Percentiles rank a stretch among this genome's conserved stretches.
phyloP scores from a whole-genome alignment of 2,329 filamentous ascomycete genomes.

The Alternaria panax region DNA sequence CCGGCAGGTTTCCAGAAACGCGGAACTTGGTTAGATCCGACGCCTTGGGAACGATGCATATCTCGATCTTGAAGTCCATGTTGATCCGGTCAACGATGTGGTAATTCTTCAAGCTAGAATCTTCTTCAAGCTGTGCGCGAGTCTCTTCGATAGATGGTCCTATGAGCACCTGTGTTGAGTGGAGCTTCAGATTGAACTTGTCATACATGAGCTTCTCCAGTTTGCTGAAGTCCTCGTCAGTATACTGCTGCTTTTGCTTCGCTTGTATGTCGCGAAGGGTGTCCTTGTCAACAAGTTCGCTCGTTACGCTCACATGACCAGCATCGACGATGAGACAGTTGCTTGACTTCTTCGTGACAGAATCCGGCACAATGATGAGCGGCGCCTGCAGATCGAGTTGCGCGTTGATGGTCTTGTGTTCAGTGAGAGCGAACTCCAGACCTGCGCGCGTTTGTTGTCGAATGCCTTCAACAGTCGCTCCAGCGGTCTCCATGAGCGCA shows the following conservation, averaged over 20 bases:
- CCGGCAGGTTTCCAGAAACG: constrained; percentile 88
- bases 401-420: constrained; percentile 97
- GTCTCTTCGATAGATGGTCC: constrained; percentile 92
- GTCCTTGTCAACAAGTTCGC: constrained; percentile 90
- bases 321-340: constrained; percentile 95
- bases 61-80: constrained; percentile 94
- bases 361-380: constrained; percentile 94
- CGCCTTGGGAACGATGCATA: constrained; percentile 95
- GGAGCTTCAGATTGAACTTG: constrained; percentile 90
- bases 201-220: constrained; percentile 97
- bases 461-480: constrained; percentile 92
- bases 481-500: constrained; percentile 92
- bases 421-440: constrained; percentile 93
- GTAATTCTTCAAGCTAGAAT: constrained; percentile 72
- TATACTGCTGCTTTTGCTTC: constrained; percentile 87
- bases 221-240: constrained; percentile 84
- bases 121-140: constrained; percentile 76
- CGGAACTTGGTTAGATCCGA: constrained; percentile 91
- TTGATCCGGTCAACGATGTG: constrained; percentile 98
- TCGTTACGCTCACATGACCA: constrained; percentile 92
- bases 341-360: constrained; percentile 79
- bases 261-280: constrained; percentile 88
- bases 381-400: constrained; percentile 95
- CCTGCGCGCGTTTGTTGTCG: constrained; percentile 95
- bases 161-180: constrained; percentile 94